Evolutionary conservation across 257 asterid genomes (phyloP), one percentile per base, ranked within the genome.

Genomic region (Solanum okadae): DNA sequence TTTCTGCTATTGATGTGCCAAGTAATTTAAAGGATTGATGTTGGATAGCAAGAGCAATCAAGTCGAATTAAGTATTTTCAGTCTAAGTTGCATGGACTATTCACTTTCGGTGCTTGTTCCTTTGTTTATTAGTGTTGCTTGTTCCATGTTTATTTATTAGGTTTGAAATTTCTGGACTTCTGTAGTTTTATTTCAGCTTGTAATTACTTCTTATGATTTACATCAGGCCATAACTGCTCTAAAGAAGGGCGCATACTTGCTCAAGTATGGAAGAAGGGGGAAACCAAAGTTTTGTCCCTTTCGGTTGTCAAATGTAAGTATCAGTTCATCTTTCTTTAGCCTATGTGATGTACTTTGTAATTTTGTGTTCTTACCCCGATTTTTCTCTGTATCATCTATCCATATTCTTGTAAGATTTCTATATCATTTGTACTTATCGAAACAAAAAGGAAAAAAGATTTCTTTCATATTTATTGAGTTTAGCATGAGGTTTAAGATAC

Each of bases 271-370:
- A 88, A 93, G 98, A 92, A 94, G 98, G 87, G 98, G 98, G 88
- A 96, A 95, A 91, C 98, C 98, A 84, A 96, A 95, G 89, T 96
- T 96, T 92, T 96, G 98, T 89, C 98, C 98, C 40, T 96, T 96
- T 88, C 98, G 96, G 89, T 90, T 96, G 88, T 90, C 98, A 93
- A 95, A 96, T 93, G 98, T 95, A 93, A 92, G 98, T 35, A 88
- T 70, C 35, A 67, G 46, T 35, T 70, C 29, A 79, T 85, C 72
- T 78, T 85, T 38, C 38, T 46, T 40, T 63, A 78, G 63, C 22
- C 79, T 56, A 68, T 88, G 89, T 35, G 38, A 59, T 83, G 40
- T 70, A n/a, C 56, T 23, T 76, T 91, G 83, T 73, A 73, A 20
- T 73, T 33, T 72, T 73, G 38, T 70, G 77, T 83, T 88, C 88